A percentile compares a stretch with the other conserved stretches of the same genome.
Conservation (phyloP, 1,284 basidiomycete species). For the Irpex rosettiformis region DNA sequence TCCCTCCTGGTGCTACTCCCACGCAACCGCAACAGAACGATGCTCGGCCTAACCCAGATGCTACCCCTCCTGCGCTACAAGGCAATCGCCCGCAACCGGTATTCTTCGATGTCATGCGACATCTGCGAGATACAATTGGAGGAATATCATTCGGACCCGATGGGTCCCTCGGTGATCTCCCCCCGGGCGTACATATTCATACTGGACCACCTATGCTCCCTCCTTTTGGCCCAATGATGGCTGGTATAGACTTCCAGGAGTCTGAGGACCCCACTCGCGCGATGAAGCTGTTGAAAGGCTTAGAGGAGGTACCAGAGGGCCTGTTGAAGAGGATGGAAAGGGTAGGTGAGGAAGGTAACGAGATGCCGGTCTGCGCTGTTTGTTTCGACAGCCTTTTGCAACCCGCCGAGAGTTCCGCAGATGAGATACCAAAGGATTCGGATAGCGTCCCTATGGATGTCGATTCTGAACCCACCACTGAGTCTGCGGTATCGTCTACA, state of each 20-base stretch:
- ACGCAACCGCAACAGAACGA: not conserved
- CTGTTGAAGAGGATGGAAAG: slow-evolving; percentile 64
- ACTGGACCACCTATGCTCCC: slow-evolving; percentile 17
- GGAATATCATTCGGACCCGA: not conserved
- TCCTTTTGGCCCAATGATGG: slow-evolving; percentile 13
- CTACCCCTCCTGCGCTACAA: not conserved
- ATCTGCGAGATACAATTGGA: not conserved
- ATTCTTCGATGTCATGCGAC: not conserved
- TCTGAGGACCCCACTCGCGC: slow-evolving; percentile 65
- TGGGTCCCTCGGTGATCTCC: not conserved
- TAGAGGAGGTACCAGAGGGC: slow-evolving; percentile 64
- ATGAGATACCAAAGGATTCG: slow-evolving; percentile 18
- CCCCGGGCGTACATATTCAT: not conserved
- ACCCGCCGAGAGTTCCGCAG: slow-evolving; percentile 25
- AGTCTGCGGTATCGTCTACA: slow-evolving; percentile 13
- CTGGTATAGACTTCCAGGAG: slow-evolving; percentile 34
- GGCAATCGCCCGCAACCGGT: not conserved
- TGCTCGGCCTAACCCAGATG: not conserved
- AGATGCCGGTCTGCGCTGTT: slow-evolving; percentile 60
- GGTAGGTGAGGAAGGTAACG: slow-evolving; percentile 39
- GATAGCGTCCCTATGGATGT: slow-evolving; percentile 15
- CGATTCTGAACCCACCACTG: not conserved
- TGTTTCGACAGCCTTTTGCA: slow-evolving; percentile 69
- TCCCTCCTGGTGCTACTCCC: not conserved
- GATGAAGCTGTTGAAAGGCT: slow-evolving; percentile 52